A percentile compares a stretch with the other conserved stretches of the same genome.
Evolutionary conservation across 179 eudicot species (phyloP).

Genomic region (Heliamphora ciliata): DNA sequence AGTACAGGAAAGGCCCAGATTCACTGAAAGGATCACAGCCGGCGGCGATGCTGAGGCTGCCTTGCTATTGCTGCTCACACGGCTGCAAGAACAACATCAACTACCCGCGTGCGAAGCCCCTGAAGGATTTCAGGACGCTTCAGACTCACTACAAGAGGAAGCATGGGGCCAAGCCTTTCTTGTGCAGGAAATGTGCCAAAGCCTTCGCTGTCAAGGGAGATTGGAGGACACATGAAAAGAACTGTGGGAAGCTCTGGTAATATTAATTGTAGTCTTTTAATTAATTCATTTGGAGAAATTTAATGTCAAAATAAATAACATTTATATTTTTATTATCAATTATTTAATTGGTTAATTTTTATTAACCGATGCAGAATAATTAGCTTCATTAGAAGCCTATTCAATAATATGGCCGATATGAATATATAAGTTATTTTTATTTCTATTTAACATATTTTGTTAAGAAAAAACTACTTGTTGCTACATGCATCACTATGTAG

Average conservation of each 20-base stretch:
- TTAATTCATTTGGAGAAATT: too few species aligned
- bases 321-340: too few species aligned
- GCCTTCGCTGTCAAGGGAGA: conserved; percentile 76
- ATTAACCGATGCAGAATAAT: too few species aligned
- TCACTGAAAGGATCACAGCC: conserved; percentile 71
- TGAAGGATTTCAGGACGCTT: conserved; percentile 79
- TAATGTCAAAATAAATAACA: too few species aligned
- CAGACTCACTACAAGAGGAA: conserved; percentile 84
- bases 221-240: conserved; percentile 86
- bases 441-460: too few species aligned
- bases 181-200: conserved; percentile 62
- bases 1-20: conserved; percentile 64
- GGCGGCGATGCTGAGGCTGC: conserved; percentile 68
- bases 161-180: conserved; percentile 67
- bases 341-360: too few species aligned
- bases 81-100: conserved; percentile 88
- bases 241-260: conserved; percentile 58
- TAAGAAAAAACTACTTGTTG: too few species aligned
- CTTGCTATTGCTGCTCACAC: conserved; percentile 71
- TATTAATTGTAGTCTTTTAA: too few species aligned
- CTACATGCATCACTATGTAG: too few species aligned
- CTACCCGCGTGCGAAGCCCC: conserved; percentile 69
- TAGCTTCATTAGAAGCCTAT: too few species aligned
- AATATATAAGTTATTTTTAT: too few species aligned
- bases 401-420: too few species aligned